phyloP scores from a whole-genome alignment of 768 basidiomycete species.

The Mycena haematopus region DNA sequence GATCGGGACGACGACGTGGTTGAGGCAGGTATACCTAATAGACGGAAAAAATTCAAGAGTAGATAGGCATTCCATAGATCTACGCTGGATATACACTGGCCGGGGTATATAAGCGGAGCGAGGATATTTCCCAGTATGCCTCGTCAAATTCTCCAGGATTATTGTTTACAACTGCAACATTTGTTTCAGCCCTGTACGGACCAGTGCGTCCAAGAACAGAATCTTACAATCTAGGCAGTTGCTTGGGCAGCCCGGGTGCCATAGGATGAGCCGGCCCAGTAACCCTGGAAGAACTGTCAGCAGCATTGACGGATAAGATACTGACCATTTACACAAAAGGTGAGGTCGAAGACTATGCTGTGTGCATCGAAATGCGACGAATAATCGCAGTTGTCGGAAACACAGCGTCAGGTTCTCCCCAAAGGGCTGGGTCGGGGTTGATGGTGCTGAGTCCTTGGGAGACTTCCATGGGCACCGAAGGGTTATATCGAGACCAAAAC shows the following conservation, averaged over 20 bases:
- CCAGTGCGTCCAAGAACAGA: too few relatives aligned
- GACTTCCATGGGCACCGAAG: constrained; percentile 51
- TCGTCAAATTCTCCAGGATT: constrained; percentile 63
- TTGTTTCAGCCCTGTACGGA: not conserved
- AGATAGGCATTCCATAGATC: constrained; percentile 34
- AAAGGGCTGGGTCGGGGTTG: constrained; percentile 33
- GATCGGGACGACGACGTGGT: constrained; percentile 94
- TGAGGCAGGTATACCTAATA: constrained; percentile 85
- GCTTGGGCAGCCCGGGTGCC: constrained; percentile 46
- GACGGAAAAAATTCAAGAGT: constrained; percentile 60
- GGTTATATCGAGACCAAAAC: constrained; percentile 62
- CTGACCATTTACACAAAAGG: constrained; percentile 57
- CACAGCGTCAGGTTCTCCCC: constrained; percentile 55
- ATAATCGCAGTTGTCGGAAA: constrained; percentile 63
- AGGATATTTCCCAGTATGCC: constrained; percentile 76
- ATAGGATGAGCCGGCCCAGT: constrained; percentile 58
- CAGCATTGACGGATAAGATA: not conserved
- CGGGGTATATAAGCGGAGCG: constrained; percentile 60
- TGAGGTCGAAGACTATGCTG: constrained; percentile 61
- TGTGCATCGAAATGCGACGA: constrained; percentile 58
- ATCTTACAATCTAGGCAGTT: constrained; percentile 56
- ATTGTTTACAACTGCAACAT: constrained; percentile 57
- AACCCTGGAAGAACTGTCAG: constrained; percentile 45
- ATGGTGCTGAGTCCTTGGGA: constrained; percentile 30
- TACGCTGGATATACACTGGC: not conserved